Conservation (phyloP, 345 rosid genomes). For the Gossypium sturtianum region DNA sequence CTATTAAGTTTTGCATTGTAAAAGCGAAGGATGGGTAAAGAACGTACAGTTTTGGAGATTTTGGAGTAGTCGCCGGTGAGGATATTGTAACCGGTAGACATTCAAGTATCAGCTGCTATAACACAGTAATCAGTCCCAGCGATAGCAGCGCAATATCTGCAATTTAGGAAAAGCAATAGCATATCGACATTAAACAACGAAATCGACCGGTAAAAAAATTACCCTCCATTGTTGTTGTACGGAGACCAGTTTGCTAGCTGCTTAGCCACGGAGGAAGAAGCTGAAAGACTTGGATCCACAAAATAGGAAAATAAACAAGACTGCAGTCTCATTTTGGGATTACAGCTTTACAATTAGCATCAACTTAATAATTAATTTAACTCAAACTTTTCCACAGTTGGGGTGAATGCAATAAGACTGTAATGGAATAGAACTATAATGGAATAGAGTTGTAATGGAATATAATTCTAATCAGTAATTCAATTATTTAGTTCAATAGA, state of each 20-base stretch:
- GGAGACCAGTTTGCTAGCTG: slow-evolving; percentile 80
- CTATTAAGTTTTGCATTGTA: not conserved
- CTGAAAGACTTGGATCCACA: not conserved
- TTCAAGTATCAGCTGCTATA: slow-evolving; percentile 83
- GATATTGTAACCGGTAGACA: slow-evolving; percentile 88
- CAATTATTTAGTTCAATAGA: no score
- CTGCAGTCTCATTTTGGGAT: no score
- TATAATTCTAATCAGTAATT: no score
- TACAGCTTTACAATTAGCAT: no score
- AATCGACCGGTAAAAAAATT: not conserved
- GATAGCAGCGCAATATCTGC: slow-evolving; percentile 79
- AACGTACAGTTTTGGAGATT: slow-evolving; percentile 62
- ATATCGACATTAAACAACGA: not conserved
- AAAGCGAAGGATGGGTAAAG: not conserved
- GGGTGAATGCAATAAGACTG: no score
- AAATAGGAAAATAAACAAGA: no score
- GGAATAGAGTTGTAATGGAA: no score
- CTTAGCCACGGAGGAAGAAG: slow-evolving; percentile 48
- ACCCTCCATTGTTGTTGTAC: slow-evolving; percentile 99
- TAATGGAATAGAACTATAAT: no score
- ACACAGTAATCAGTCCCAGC: slow-evolving; percentile 95
- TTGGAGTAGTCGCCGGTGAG: slow-evolving; percentile 89
- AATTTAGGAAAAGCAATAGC: not conserved
- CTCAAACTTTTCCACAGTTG: no score
- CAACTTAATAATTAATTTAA: no score